Evolutionary conservation across 345 rosid species (phyloP), one percentile per base, ranked within the genome.

Genomic region (Eucalyptus fibrosa): DNA sequence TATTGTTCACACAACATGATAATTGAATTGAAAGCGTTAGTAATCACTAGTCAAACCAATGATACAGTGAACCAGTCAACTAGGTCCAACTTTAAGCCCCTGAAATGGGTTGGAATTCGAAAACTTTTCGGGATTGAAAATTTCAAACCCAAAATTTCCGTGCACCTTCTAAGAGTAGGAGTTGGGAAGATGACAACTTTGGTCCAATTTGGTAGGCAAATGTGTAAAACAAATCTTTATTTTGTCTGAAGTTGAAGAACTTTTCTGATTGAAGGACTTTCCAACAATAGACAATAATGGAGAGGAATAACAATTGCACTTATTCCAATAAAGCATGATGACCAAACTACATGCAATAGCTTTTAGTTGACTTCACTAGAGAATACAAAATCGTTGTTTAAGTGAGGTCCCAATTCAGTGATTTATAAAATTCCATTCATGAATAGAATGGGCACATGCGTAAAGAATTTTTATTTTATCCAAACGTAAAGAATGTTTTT

Each of bases 401-500:
- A n/a, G n/a, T n/a, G n/a, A n/a, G n/a, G n/a, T n/a, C 62, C 30
- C 2, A 0, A 51, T 49, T 49, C 0, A 0, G 50, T 12, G 15
- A 49, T 49, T 49, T 49, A 12, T 12, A 49, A 12, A 49, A 17
- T 18, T 17, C 4, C 0, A 2, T 7, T 18, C 8, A 1, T 1
- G 15, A 49, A 49, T 49, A 49, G 15, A 49, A 49, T 5, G 1
- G 1, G 50, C 50, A 49, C 50, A 49, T 49, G 50, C 5, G 2
- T 49, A 49, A 49, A 12, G 5, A 49, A 49, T 51, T 2, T 51
- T 51, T 18, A 51, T 17, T 51, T 51, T 51, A 51, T 17, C 55
- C 9, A 7, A 51, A 51, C 1, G 26, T 55, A 4, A 49, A 12
- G 50, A 12, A 49, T 49, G 5, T 49, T 49, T 49, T 0, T 49